phyloP scores from a whole-genome alignment of 768 basidiomycete species.

The Suillus sp. region DNA sequence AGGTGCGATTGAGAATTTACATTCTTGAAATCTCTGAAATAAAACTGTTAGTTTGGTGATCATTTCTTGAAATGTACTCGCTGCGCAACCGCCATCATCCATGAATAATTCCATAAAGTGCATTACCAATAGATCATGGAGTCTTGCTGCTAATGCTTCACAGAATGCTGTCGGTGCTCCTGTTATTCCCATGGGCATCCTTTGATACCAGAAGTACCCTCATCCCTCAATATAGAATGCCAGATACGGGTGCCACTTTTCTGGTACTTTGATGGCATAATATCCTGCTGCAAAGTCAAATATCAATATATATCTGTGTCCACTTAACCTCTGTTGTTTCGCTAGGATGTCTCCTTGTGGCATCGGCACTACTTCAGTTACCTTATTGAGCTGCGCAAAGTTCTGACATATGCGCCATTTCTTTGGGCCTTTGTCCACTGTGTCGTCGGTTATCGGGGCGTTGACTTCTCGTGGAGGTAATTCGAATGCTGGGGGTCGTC shows the following conservation, averaged over 20 bases:
- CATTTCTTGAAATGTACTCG: too few relatives aligned
- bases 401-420: slow-evolving; percentile 18
- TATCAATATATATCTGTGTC: slow-evolving; percentile 19
- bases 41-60: too few relatives aligned
- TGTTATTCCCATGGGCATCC: slow-evolving; percentile 30
- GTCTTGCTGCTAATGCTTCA: neutral
- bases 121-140: neutral
- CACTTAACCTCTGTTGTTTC: slow-evolving; percentile 23
- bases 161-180: slow-evolving; percentile 9
- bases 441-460: accelerated
- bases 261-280: slow-evolving; percentile 22
- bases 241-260: slow-evolving; percentile 20
- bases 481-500: neutral
- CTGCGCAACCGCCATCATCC: too few relatives aligned
- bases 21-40: too few relatives aligned
- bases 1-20: too few relatives aligned
- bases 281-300: slow-evolving; percentile 30
- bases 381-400: slow-evolving; percentile 25
- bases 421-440: slow-evolving; percentile 26
- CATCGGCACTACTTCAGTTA: slow-evolving; percentile 23
- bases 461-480: neutral
- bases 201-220: slow-evolving; percentile 23
- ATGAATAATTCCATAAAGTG: too few relatives aligned
- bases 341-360: slow-evolving; percentile 26
- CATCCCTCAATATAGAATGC: slow-evolving; percentile 27